phyloP scores from a whole-genome alignment of 1,284 basidiomycete genomes.

The Moesziomyces antarcticus region DNA sequence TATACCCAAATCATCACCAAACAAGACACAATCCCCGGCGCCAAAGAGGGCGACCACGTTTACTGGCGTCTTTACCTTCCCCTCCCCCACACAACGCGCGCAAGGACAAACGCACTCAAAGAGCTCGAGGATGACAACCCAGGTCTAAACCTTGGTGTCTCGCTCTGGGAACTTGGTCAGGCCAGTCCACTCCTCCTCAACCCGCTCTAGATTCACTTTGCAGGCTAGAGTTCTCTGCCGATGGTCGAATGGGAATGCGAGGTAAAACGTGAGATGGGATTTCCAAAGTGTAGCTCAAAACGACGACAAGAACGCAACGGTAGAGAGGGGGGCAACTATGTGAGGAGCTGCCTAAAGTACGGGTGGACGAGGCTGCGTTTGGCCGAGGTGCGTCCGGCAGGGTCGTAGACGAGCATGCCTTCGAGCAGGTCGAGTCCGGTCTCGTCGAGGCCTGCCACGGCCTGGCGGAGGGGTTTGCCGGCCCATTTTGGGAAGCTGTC shows the following conservation, averaged over 20 bases:
- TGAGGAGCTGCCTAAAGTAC: constrained; percentile 40
- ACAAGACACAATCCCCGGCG: constrained; percentile 9
- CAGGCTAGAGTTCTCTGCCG: background rate
- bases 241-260: background rate
- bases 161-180: constrained; percentile 49
- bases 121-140: background rate
- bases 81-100: constrained; percentile 4
- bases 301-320: background rate
- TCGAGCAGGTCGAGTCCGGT: constrained; percentile 61
- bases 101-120: constrained; percentile 3
- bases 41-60: constrained; percentile 30
- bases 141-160: constrained; percentile 10
- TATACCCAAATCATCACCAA: constrained; percentile 24
- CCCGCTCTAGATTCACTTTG: constrained; percentile 9
- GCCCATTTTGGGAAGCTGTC: constrained; percentile 95
- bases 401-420: constrained; percentile 91
- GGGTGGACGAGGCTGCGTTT: constrained; percentile 45
- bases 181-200: constrained; percentile 20
- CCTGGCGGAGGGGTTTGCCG: constrained; percentile 74
- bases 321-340: background rate
- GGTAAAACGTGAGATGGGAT: background rate
- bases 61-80: constrained; percentile 40
- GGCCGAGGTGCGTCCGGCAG: constrained; percentile 80
- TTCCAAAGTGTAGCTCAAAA: background rate
- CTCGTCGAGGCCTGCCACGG: constrained; percentile 48